These are phyloP conservation scores for Lachnellula suecica DNA, from an alignment of 2,329 filamentous ascomycete genomes.

Conservation along the genomic window DNA sequence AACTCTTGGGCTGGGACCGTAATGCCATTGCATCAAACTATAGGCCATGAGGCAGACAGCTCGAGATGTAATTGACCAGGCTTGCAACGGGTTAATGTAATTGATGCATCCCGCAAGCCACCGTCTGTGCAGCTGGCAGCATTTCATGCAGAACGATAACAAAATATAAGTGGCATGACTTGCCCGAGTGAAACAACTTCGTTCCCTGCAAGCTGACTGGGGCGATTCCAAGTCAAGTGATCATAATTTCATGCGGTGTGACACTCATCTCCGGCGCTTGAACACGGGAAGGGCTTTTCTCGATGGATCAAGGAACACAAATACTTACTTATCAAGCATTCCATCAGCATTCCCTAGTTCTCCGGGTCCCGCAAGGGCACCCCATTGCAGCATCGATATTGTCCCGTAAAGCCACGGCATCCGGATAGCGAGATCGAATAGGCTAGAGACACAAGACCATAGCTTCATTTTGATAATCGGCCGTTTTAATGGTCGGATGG, in stretches of 20 bases:
- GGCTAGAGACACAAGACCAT: conserved; percentile 71
- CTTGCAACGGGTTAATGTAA: neutral
- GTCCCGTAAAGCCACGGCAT: conserved; percentile 89
- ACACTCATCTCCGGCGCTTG: conserved; percentile 20
- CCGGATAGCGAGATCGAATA: conserved; percentile 72
- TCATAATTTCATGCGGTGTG: conserved; percentile 53
- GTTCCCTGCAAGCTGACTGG: conserved; percentile 30
- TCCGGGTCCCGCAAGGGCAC: conserved; percentile 71
- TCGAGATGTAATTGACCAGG: neutral
- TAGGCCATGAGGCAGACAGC: conserved; percentile 6
- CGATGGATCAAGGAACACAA: conserved; percentile 18
- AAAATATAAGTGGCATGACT: conserved; percentile 15
- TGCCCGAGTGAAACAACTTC: conserved; percentile 19
- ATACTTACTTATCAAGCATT: conserved; percentile 78
- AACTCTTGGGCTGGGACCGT: conserved; percentile 18
- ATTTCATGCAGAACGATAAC: conserved; percentile 31
- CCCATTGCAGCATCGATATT: conserved; percentile 74
- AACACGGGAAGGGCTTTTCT: conserved; percentile 8
- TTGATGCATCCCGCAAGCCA: neutral
- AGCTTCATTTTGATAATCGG: conserved; percentile 70
- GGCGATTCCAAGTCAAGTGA: conserved; percentile 54
- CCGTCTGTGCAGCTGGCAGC: conserved; percentile 14
- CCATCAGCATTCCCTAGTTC: conserved; percentile 73
- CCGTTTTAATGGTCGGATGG: conserved; percentile 25
- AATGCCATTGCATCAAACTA: conserved; percentile 18